Percentiles rank a stretch among this genome's conserved stretches.
These are phyloP conservation scores for Gaeumannomyces sp. DNA, from an alignment of 2,329 filamentous ascomycete species.

Conservation along the genomic window DNA sequence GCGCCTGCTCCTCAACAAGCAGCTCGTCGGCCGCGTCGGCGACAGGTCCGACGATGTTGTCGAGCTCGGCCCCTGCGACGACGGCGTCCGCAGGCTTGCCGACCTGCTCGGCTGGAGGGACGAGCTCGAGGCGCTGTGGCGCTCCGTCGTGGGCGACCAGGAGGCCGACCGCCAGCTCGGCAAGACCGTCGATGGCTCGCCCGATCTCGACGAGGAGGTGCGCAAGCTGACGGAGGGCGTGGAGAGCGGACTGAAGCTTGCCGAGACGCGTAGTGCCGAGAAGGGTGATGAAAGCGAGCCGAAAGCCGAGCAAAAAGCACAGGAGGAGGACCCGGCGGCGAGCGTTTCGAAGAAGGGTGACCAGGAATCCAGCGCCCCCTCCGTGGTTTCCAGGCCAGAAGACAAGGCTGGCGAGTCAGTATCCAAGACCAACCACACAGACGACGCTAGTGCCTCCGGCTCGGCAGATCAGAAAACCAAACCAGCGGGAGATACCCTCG, in stretches of 20 bases:
- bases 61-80: constrained; percentile 75
- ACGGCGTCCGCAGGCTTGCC: constrained; percentile 71
- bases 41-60: constrained; percentile 77
- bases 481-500: too few species aligned
- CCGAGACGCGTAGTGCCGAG: neutral
- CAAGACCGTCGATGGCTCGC: constrained; percentile 23
- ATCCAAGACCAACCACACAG: too few species aligned
- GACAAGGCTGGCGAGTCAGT: too few species aligned
- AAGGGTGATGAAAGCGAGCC: constrained; percentile 10
- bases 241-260: constrained; percentile 21
- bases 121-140: constrained; percentile 75
- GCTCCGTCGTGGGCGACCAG: constrained; percentile 55
- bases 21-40: constrained; percentile 75
- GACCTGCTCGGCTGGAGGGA: constrained; percentile 76
- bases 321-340: neutral
- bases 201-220: constrained; percentile 31
- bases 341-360: neutral
- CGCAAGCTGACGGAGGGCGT: constrained; percentile 26
- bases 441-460: too few species aligned
- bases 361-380: too few species aligned
- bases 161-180: constrained; percentile 45
- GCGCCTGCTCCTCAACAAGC: constrained; percentile 80
- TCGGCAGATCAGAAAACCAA: too few species aligned
- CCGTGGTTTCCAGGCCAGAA: too few species aligned
- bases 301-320: neutral